Evolutionary conservation across 2,329 filamentous ascomycete species (phyloP), one percentile per base, ranked within the genome.

Genomic region (Penicillium italicum): DNA sequence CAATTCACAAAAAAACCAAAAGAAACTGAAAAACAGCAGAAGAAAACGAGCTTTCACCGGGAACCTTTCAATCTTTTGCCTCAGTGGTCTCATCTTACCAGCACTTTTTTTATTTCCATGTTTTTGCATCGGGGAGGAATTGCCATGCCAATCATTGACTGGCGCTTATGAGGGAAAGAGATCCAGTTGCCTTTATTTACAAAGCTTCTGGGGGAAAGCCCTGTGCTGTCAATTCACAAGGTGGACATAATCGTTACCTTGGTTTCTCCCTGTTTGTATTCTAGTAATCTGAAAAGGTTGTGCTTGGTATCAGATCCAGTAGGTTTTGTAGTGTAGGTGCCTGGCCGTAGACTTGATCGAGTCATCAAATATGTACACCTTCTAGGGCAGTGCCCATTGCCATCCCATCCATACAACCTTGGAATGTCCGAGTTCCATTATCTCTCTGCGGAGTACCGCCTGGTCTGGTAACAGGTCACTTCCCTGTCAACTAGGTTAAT

Each of bases 161-260:
- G 81, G 87, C 86, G 88, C 91, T 97, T 82, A 97, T 89, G 92
- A 97, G 91, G 93, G 93, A 97, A 97, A 97, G 93, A 97, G 91
- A 96, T 88, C 91, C 73, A 72, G 72, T 69, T 69, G 77, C 75
- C 73, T 74, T 76, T 67, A 66, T 69, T 67, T 63, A 74, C 65
- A 64, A 63, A 64, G 59, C 62, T 68, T 70, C 74, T 78, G 87
- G 91, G 92, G 91, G 93, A 97, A 97, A 91, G 93, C 93, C 93
- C 91, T 97, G 92, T 94, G 85, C 82, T 85, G 81, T 84, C 82
- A 74, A 74, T 70, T 84, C 84, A 82, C 84, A 87, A 89, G 86
- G 80, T 88, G 85, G 85, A 90, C 90, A 93, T 95, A 75, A 93
- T 80, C 87, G 90, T 91, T 87, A 83, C 87, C 86, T 88, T 83